Evolutionary conservation across 2,329 filamentous ascomycete genomes (phyloP).

Genomic region (Meredithiella fracta): DNA sequence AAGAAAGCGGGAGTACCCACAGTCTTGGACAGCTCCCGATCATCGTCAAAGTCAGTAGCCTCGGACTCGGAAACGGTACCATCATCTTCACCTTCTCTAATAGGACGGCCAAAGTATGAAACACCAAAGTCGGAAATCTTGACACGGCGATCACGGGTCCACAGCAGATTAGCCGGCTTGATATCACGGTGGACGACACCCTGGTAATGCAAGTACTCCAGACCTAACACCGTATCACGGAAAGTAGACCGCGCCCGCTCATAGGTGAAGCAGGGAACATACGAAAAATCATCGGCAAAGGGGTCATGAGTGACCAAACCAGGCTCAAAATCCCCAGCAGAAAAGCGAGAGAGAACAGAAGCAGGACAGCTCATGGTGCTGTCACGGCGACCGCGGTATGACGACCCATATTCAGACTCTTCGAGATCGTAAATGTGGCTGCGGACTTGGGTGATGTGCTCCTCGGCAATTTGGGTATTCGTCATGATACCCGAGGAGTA

Average conservation of each 20-base stretch:
- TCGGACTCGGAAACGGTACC: constrained; percentile 65
- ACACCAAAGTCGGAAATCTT: constrained; percentile 99
- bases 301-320: constrained; percentile 37
- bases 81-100: constrained; percentile 64
- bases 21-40: constrained; percentile 92
- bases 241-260: constrained; percentile 71
- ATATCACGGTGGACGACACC: constrained; percentile 74
- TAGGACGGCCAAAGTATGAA: constrained; percentile 83
- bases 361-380: constrained; percentile 69
- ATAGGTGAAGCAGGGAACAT: constrained; percentile 84
- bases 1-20: constrained; percentile 97
- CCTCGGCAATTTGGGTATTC: constrained; percentile 1
- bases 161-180: constrained; percentile 78
- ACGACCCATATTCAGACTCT: constrained; percentile 22
- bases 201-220: constrained; percentile 85
- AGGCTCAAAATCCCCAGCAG: constrained; percentile 42
- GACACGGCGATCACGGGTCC: constrained; percentile 68
- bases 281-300: constrained; percentile 75
- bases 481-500: constrained; percentile 4
- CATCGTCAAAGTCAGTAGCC: constrained; percentile 74
- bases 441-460: neutral
- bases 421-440: constrained; percentile 24
- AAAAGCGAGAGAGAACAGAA: constrained; percentile 50
- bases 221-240: constrained; percentile 76
- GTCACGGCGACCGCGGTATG: constrained; percentile 34